Base-by-base conservation (phyloP, 1,139 yeast genomes). In the Meyerozyma athensensis region DNA sequence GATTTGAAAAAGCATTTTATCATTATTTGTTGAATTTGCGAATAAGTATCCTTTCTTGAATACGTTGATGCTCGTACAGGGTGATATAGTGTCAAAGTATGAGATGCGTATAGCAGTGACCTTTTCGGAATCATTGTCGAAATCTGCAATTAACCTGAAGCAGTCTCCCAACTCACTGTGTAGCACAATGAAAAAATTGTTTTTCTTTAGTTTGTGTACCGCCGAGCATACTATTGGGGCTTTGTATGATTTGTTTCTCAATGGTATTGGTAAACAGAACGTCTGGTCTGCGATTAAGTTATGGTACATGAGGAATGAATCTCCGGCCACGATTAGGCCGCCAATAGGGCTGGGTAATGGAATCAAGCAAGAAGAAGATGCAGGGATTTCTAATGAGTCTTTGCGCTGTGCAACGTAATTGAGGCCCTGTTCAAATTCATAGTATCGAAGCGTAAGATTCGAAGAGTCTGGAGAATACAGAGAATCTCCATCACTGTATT, bases 381-480 rank as follows among this genome's bases (percentile, higher is more conserved):
- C 44, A 0, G 58, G 56, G 2, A 56, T 5, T 69, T 67, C 3
- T 77, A 59, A 7, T 3, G 74, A 56, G 40, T 74, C 66, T 41
- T 67, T 71, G 17, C 49, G 49, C 40, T 72, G 74, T 2, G 83
- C 68, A 2, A 89, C 74, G 53, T 83, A 85, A 52, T 90, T 89
- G 38, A 90, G 65, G 0, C 97, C 96, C 37, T 86, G 72, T 56
- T 92, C 97, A 21, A 90, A 63, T 52, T 86, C 94, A 59, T 90
- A 90, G 55, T 74, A 83, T 7, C 77, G 73, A 41, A 90, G 60
- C 13, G 43, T 43, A 4, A 56, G 41, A 1, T 50, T 50, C 7
- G 55, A 37, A 1, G 35, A 32, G 5, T 36, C 36, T 3, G 50
- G 44, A 19, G 41, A 45, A 30, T 54, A 50, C 37, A 61, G 61